Base-by-base conservation (phyloP, 1,284 basidiomycete genomes). In the Testicularia cyperi region DNA sequence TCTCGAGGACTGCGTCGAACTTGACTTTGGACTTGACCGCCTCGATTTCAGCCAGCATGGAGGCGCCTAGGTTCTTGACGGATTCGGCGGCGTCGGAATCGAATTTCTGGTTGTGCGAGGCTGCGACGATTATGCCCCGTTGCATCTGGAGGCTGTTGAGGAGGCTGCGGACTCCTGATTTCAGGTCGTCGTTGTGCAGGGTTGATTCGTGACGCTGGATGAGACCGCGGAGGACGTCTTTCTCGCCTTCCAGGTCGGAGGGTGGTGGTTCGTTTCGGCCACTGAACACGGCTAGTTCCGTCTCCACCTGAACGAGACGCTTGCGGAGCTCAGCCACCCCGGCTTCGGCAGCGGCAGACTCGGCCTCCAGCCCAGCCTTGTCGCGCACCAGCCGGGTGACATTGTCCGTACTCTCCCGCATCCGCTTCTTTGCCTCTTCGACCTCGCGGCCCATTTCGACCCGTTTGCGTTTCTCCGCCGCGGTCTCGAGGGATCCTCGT, bases 111-210 rank as follows among this genome's bases (percentile, higher is more conserved):
- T 88, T 82, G 71, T 90, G 86, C 37, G 86, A 85, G 22, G 87
- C 84, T 10, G 87, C 88, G 20, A 86, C 84, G 61, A 95, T 82
- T 23, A 87, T 86, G 8, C 86, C 87, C 22, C 90, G 86, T 68
- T 94, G 88, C 80, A 91, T 87, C 25, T 85, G 84, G 38, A 81
- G 82, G 12, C 88, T 85, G 70, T 90, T 90, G 44, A 81, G 81
- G 8, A 88, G 86, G 8, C 84, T 83, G 65, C 84, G 82, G 15
- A 89, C 76, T 31, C 85, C 83, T 27, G 79, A 75, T 51, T 82
- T 83, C 16, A 88, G 77, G 0, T 82, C 72, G 5, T 86, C 86
- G 52, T 85, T 83, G 6, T 83, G 75, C 33, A 87, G 78, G 19
- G 81, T 82, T 33, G 84, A 80, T 70, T 92, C 88, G 72, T 91